Percentiles rank a stretch among this genome's conserved stretches.
phyloP scores from a whole-genome alignment of 2,329 filamentous ascomycete species.

The Fusarium udum region DNA sequence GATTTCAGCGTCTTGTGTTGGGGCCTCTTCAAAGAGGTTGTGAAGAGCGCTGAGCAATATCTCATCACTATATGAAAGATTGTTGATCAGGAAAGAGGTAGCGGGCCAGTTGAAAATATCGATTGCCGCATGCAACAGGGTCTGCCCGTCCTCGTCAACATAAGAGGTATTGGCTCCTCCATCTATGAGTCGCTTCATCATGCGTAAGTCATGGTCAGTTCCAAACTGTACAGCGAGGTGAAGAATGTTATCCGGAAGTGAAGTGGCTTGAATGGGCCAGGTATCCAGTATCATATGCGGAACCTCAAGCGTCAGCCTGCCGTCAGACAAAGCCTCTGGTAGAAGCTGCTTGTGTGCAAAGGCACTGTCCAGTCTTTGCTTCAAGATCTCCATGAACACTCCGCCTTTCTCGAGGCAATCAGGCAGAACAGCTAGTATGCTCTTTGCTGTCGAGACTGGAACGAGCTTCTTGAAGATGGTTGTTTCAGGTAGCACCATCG shows the following conservation, averaged over 20 bases:
- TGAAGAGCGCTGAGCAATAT: background rate
- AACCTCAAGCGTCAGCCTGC: rapidly evolving
- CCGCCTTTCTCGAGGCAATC: background rate
- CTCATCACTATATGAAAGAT: rapidly evolving
- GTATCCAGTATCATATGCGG: background rate
- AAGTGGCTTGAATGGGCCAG: background rate
- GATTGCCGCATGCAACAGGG: background rate
- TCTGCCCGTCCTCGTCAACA: rapidly evolving
- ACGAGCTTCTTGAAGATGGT: background rate
- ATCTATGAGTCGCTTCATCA: background rate
- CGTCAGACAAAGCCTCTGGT: rapidly evolving
- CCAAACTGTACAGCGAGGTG: background rate
- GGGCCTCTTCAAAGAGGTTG: no score
- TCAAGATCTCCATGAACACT: rapidly evolving
- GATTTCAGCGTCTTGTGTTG: no score
- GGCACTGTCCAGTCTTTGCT: background rate
- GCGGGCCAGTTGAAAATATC: background rate
- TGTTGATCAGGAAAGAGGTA: rapidly evolving
- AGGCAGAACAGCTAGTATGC: background rate
- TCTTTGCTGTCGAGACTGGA: background rate
- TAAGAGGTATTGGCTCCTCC: background rate
- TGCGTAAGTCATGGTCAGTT: rapidly evolving
- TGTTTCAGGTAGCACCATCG: rapidly evolving
- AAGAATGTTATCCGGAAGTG: background rate
- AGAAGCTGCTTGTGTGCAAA: background rate